Evolutionary conservation across 345 rosid genomes (phyloP).

Genomic region (Rhizophora apiculata): DNA sequence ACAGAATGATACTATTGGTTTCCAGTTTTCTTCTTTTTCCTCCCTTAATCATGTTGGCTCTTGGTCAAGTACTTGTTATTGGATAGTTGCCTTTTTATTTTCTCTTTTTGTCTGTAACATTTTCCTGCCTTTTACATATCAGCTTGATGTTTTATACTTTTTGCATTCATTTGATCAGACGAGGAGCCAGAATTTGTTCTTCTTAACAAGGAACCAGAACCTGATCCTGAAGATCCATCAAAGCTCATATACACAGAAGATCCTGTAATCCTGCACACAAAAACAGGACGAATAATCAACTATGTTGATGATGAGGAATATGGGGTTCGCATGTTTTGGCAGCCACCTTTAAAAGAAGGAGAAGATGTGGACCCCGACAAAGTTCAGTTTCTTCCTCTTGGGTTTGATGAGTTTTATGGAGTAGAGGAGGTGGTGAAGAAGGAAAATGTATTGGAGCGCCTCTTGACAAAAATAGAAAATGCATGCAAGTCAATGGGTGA

Average conservation of each 20-base stretch:
- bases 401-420: conserved; percentile 87
- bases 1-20: background rate
- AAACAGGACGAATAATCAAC: conserved; percentile 77
- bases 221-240: conserved; percentile 84
- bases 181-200: conserved; percentile 72
- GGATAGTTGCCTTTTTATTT: background rate
- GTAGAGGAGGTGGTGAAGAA: conserved; percentile 39
- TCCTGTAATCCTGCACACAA: conserved; percentile 79
- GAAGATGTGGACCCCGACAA: conserved; percentile 65
- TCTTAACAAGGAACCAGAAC: conserved; percentile 78
- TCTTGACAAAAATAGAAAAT: conserved; percentile 50
- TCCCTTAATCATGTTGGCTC: background rate
- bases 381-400: conserved; percentile 76
- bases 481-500: conserved; percentile 45
- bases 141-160: background rate
- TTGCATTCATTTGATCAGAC: conserved; percentile 46
- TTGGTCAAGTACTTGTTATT: background rate
- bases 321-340: conserved; percentile 84
- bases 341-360: conserved; percentile 70
- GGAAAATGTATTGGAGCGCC: conserved; percentile 40
- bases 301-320: conserved; percentile 79
- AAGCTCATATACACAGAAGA: conserved; percentile 62
- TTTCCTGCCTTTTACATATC: conserved; percentile 2
- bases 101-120: background rate
- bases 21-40: background rate